Evolutionary conservation across 768 basidiomycete species (phyloP), one percentile per base, ranked within the genome.

Genomic region (Termitomyces sp.): DNA sequence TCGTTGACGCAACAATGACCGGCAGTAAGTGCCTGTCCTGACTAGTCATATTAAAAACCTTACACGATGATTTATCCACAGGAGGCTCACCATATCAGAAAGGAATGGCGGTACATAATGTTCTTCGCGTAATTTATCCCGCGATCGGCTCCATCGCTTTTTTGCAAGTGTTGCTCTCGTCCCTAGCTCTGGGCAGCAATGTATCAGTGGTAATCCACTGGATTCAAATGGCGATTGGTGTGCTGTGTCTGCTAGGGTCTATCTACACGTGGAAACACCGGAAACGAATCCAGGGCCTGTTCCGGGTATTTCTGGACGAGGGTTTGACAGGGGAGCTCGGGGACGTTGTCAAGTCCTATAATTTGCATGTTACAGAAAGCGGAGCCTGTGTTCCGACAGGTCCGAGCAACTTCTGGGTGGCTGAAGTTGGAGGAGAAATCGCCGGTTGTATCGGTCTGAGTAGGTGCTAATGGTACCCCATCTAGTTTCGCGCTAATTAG

Each of bases 391-490:
- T 44, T 20, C 40, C 61, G 16, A 53, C 20, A 10, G 54, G 58
- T 13, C 48, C 44, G 2, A 40, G 56, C 9, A 52, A 45, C 13
- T 62, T 60, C 40, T 62, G 61, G 61, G 54, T 62, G 13, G 61
- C 61, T 43, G 56, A 60, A 22, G 46, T 50, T 1, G 45, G n/a
- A 7, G 52, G 50, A 18, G 45, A 57, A 38, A 36, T 62, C 11
- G 51, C 53, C 22, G 61, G 61, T 27, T 57, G 54, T 22, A 45
- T 62, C n/a, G 61, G 61, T n/a, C 44, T 62, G 15, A 57, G 61
- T 62, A 11, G 7, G 53, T 56, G 13, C 38, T 11, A 16, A 16
- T 33, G 4, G 15, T 31, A 4, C 7, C 35, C 42, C 16, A 45
- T 25, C 16, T 32, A 23, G 10, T 16, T 22, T 13, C 15, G 16